These are phyloP conservation scores for Suillus hirtellus DNA, from an alignment of 768 basidiomycete species.

Conservation along the genomic window DNA sequence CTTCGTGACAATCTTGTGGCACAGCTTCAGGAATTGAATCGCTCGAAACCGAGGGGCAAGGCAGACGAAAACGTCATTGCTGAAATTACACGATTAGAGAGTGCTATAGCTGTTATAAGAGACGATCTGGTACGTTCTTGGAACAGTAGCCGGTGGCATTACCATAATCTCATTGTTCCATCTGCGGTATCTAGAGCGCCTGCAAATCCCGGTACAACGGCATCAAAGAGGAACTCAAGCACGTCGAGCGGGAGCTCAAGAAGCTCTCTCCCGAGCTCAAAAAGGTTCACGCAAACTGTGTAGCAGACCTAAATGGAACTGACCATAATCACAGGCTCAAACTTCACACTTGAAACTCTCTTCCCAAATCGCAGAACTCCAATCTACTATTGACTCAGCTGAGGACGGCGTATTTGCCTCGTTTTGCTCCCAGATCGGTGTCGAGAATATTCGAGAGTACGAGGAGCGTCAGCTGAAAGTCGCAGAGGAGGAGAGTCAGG, in stretches of 20 bases:
- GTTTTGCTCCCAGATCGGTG: conserved; percentile 81
- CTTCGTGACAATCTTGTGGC: conserved; percentile 68
- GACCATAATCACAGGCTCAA: conserved; percentile 45
- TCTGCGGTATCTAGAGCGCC: conserved; percentile 52
- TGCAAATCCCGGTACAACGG: conserved; percentile 75
- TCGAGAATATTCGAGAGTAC: conserved; percentile 86
- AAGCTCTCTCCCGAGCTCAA: conserved; percentile 67
- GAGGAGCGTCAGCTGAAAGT: conserved; percentile 89
- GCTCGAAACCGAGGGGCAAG: conserved; percentile 80
- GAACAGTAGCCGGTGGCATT: not conserved
- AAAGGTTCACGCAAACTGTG: conserved; percentile 47
- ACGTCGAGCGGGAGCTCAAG: conserved; percentile 70
- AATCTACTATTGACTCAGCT: conserved; percentile 63
- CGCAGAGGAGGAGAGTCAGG: conserved; percentile 86
- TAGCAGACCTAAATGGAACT: not conserved
- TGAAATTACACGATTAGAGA: conserved; percentile 79
- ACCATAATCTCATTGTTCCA: not conserved
- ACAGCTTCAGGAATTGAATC: conserved; percentile 80
- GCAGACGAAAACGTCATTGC: conserved; percentile 78
- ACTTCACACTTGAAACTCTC: conserved; percentile 52
- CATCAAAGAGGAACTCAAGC: conserved; percentile 81
- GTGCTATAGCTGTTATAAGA: conserved; percentile 66
- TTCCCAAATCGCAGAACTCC: conserved; percentile 54
- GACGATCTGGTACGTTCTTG: conserved; percentile 75
- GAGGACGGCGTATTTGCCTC: conserved; percentile 76